Evolutionary conservation across 164 flowering plant genomes (phyloP), one percentile per base, ranked within the genome.

Genomic region (Berberis thunbergii): DNA sequence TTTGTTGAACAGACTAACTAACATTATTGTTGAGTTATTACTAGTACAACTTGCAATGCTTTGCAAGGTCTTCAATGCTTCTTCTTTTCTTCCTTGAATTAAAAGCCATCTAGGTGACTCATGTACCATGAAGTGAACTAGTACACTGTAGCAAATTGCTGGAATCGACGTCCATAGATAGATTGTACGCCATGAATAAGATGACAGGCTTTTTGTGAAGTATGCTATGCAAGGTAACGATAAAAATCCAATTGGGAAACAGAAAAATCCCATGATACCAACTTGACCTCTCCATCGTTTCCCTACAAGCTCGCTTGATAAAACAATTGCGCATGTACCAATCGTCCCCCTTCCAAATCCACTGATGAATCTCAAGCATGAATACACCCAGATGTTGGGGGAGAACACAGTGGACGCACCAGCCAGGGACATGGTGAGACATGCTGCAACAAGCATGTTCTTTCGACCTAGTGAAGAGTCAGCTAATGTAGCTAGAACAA

Each of bases 91-190:
- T 0, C 96, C 96, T 64, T 64, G 68, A 4, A 80, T 64, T 9
- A 80, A 74, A 2, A 89, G 86, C 95, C 97, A 88, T 52, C 89
- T 70, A 0, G 97, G 96, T 4, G 98, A 93, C 63, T 93, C 96
- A 3, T 46, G 62, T 7, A 82, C 84, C 0, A 71, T 59, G 26
- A 82, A 69, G 10, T 67, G 71, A 4, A 83, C 67, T 2, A 77
- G 0, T 0, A 75, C 2, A 12, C 77, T 77, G 65, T 89, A 86
- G 2, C 72, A 2, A 0, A 81, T 38, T 1, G 80, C 50, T 0
- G 88, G 89, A 0, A 73, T 3, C 0, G 93, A 83, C 0, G 85
- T 81, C 70, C 75, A 77, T 0, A 83, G 56, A 45, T 89, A 89
- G 10, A 90, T 66, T 7, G 7, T 44, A 40, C 87, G 70, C 97